Percentiles rank a stretch among this genome's conserved stretches.
Evolutionary conservation across 306 rosid species (phyloP).

Genomic region (Trichosanthes cucumerina): DNA sequence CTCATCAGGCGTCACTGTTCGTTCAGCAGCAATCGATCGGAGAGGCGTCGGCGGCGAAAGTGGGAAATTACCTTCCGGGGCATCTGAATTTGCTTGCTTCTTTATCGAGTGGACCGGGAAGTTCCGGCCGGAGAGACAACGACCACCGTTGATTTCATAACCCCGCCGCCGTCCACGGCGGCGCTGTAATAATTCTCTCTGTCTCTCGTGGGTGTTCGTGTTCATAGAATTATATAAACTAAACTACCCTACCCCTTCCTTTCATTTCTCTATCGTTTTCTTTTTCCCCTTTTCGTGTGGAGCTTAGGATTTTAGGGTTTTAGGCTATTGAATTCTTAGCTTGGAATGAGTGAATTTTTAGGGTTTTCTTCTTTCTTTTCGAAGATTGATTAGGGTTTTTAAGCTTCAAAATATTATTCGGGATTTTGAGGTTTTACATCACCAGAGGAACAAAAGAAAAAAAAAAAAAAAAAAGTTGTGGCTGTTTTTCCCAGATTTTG

Average conservation of each 20-base stretch:
- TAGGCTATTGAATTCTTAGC: background rate
- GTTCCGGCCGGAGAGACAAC: slow-evolving; percentile 82
- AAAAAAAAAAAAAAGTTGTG: background rate
- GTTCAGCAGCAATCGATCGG: slow-evolving; percentile 60
- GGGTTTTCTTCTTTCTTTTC: background rate
- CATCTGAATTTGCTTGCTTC: slow-evolving; percentile 96
- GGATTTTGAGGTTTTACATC: background rate
- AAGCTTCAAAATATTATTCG: background rate
- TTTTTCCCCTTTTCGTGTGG: background rate
- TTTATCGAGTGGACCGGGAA: slow-evolving; percentile 82
- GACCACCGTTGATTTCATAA: slow-evolving; percentile 42
- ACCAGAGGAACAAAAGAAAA: background rate
- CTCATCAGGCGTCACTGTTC: slow-evolving; percentile 34
- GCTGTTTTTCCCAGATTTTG: background rate
- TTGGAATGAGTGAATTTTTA: background rate
- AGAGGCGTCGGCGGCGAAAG: slow-evolving; percentile 92
- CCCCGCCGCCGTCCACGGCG: background rate
- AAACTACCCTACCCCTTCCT: background rate
- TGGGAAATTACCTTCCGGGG: slow-evolving; percentile 94
- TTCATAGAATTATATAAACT: slow-evolving; percentile 8
- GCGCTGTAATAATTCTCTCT: background rate
- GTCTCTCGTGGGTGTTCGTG: background rate
- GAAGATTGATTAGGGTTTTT: slow-evolving; percentile 3
- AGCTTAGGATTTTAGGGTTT: slow-evolving; percentile 4
- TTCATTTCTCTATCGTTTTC: background rate